These are phyloP conservation scores for Antitrichia curtipendula DNA, from an alignment of 225 moss, liverwort and hornwort species.

Conservation along the genomic window DNA sequence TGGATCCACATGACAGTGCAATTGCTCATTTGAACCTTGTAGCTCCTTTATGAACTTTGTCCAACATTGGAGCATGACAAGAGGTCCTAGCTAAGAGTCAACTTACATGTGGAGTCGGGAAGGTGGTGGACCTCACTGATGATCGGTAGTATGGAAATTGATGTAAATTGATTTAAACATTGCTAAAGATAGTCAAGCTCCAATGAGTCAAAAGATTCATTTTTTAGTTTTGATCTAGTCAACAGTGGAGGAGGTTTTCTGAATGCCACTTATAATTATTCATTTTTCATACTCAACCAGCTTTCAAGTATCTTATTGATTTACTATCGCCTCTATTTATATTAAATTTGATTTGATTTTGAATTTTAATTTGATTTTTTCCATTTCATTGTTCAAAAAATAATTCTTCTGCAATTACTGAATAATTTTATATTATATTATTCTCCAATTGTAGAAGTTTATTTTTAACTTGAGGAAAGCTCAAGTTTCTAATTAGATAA, in stretches of 20 bases:
- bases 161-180: not conserved
- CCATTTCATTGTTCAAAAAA: not conserved
- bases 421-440: not conserved
- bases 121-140: too few species aligned
- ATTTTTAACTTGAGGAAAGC: not conserved
- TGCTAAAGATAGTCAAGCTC: not conserved
- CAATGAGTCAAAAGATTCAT: not conserved
- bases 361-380: not conserved
- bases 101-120: too few species aligned
- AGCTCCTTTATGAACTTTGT: too few species aligned
- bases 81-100: too few species aligned
- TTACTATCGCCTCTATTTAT: not conserved
- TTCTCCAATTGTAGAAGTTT: not conserved
- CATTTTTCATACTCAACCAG: not conserved
- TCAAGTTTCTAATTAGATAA: not conserved
- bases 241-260: not conserved
- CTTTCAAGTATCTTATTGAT: not conserved
- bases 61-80: too few species aligned
- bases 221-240: accelerated
- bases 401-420: accelerated
- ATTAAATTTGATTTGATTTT: not conserved
- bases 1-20: too few species aligned
- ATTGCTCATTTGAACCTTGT: too few species aligned
- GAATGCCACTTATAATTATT: not conserved
- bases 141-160: too few species aligned